Base-by-base conservation (phyloP, 2,329 filamentous ascomycete species). In the Sclerotinia subarctica region DNA sequence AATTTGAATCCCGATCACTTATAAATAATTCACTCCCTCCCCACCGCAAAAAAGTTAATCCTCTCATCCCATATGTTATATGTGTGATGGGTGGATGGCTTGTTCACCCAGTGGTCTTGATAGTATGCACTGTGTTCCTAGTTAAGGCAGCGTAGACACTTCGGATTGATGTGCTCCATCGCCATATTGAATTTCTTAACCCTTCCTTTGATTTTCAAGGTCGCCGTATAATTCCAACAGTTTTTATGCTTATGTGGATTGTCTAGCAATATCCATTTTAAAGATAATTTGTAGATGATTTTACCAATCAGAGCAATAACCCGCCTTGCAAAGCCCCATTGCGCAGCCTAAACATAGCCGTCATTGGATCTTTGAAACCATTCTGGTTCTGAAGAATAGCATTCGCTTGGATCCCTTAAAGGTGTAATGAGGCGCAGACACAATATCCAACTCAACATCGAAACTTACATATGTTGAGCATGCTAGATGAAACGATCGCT, bases 401-500 rank as follows among this genome's bases (percentile, higher is more conserved):
- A 38, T 35, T 38, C 21, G 35, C 35, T n/a, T 35, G 5, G 5
- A 10, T 13, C 19, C 29, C n/a, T n/a, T 10, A 32, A 38, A 32
- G 7, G 51, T 3, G 17, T 13, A 13, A 6, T n/a, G 10, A 35
- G 7, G 35, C 10, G 35, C 35, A 15, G 11, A 56, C 13, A 56
- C 2, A 56, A 11, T 19, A 7, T 24, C 13, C 11, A n/a, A 24
- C 11, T 38, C 4, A 56, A 56, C 2, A 8, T 56, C 11, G 29
- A n/a, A 10, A 32, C 3, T 7, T 35, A 5, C 10, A 8, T 56
- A n/a, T 1, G 11, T 21, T 66, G 24, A 15, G 70, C 69, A 60
- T 70, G 62, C 21, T 62, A 54, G 42, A 68, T 70, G 7, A 69
- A 68, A 53, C 69, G 68, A 52, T 21, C 58, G 42, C 53, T 59